Conservation (phyloP, 345 rosid genomes). For the Euphorbia pulcherrima region DNA sequence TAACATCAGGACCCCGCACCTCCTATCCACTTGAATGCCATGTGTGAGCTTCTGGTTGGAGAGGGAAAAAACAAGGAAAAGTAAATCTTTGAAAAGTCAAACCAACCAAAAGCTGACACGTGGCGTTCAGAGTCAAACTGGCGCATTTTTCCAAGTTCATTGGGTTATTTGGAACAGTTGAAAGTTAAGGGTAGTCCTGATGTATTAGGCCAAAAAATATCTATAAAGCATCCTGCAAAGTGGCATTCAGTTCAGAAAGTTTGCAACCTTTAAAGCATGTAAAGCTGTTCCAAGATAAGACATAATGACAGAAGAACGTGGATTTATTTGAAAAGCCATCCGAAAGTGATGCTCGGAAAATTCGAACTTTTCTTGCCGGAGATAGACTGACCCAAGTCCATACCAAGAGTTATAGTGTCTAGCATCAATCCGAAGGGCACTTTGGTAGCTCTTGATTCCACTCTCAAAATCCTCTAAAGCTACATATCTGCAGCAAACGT, state of each 20-base stretch:
- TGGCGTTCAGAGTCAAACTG: too few species aligned
- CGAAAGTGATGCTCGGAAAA: slow-evolving; percentile 94
- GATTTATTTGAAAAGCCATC: slow-evolving; percentile 83
- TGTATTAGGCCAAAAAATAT: too few species aligned
- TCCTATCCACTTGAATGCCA: too few species aligned
- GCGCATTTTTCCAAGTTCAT: too few species aligned
- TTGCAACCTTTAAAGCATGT: slow-evolving; percentile 68
- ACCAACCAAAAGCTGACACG: too few species aligned
- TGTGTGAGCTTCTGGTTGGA: too few species aligned
- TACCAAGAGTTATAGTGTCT: slow-evolving; percentile 98
- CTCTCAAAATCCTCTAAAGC: slow-evolving; percentile 93
- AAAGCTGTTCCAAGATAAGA: slow-evolving; percentile 87
- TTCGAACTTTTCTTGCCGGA: slow-evolving; percentile 91
- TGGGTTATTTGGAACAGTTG: too few species aligned
- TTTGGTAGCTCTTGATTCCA: slow-evolving; percentile 90
- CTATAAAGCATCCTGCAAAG: slow-evolving; percentile 7
- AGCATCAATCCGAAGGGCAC: slow-evolving; percentile 78
- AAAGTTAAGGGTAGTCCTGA: too few species aligned
- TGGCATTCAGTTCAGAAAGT: slow-evolving; percentile 6
- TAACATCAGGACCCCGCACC: too few species aligned
- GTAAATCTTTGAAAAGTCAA: too few species aligned
- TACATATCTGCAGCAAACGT: slow-evolving; percentile 50
- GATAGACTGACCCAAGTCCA: slow-evolving; percentile 93
- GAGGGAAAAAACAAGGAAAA: too few species aligned
- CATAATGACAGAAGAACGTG: slow-evolving; percentile 90